Evolutionary conservation across 495 filamentous ascomycete species (phyloP), one percentile per base, ranked within the genome.

Genomic region (Penicillium herquei): DNA sequence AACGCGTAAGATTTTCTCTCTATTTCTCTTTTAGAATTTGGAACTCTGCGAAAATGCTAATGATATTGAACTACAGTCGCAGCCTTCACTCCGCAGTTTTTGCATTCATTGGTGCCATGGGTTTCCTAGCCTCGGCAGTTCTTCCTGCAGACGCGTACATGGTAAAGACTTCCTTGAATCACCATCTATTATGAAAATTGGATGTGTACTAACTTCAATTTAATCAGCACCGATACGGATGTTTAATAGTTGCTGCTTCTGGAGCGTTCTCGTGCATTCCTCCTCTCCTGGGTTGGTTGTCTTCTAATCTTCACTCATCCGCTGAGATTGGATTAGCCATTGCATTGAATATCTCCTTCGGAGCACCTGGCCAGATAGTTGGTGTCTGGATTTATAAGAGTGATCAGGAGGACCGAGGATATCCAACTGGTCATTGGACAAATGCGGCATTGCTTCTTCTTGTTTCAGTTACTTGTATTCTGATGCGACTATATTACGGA

Each of bases 351-450:
- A 81, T 86, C 30, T 78, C 78, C 0, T 70, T 86, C 39, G 85
- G 84, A 2, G 83, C 81, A 0, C 78, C 83, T 0, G 85, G 85
- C 4, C 84, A 87, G 67, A 87, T 88, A 30, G 80, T 81, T 0
- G 84, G 84, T 0, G 84, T 87, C n/a, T 89, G 84, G 80, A 86
- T 87, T 35, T 89, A 87, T 66, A 84, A 83, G 60, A 69, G 76
- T 0, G 68, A 83, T 39, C 84, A 89, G 65, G 76, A 70, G n/a
- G 63, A 65, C 18, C 58, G 40, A 5, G 85, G 85, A 0, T 89
- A 83, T 69, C 85, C 85, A 6, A 89, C 85, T 0, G 86, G 85
- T 3, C 84, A 81, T 51, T 78, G 74, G 67, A 72, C 71, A 14
- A 78, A 77, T 59, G 73, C 74, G 2, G 73, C 66, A 8, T 58